A percentile compares a stretch with the other conserved stretches of the same genome.
These are phyloP conservation scores for Karstenula rhodostoma DNA, from an alignment of 2,329 filamentous ascomycete genomes.

Conservation along the genomic window DNA sequence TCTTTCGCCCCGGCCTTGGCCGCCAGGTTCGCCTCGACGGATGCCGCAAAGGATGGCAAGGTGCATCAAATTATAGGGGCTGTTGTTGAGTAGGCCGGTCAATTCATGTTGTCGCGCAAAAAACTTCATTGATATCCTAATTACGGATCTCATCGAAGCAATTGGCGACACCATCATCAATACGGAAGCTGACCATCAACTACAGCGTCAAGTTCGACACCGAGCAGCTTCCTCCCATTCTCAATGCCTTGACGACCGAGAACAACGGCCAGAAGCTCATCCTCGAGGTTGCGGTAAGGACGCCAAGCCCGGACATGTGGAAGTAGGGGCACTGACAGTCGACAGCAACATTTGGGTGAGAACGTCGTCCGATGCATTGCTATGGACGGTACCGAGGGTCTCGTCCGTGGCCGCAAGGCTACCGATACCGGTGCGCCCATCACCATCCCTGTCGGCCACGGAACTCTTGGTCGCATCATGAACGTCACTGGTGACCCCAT, in stretches of 20 bases:
- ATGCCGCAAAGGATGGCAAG: constrained; percentile 66
- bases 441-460: constrained; percentile 92
- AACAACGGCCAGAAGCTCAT: constrained; percentile 95
- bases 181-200: constrained; percentile 42
- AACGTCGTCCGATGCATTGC: constrained; percentile 99
- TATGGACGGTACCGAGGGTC: constrained; percentile 99
- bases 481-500: constrained; percentile 99
- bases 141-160: constrained; percentile 25
- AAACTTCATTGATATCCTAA: constrained; percentile 36
- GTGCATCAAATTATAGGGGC: constrained; percentile 89
- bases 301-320: constrained; percentile 33
- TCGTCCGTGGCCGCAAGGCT: constrained; percentile 87
- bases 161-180: constrained; percentile 42
- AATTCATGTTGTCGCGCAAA: constrained; percentile 53
- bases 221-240: constrained; percentile 92
- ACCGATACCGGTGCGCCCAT: constrained; percentile 93
- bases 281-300: constrained; percentile 91
- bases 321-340: constrained; percentile 35
- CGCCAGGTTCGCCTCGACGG: constrained; percentile 69
- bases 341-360: constrained; percentile 98
- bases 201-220: constrained; percentile 91
- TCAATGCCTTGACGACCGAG: constrained; percentile 91
- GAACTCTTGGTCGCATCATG: constrained; percentile 97
- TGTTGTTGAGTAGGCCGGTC: constrained; percentile 85
- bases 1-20: constrained; percentile 66